Evolutionary conservation across 2,329 filamentous ascomycete species (phyloP).

Genomic region (Trichophyton mentagrophytes): DNA sequence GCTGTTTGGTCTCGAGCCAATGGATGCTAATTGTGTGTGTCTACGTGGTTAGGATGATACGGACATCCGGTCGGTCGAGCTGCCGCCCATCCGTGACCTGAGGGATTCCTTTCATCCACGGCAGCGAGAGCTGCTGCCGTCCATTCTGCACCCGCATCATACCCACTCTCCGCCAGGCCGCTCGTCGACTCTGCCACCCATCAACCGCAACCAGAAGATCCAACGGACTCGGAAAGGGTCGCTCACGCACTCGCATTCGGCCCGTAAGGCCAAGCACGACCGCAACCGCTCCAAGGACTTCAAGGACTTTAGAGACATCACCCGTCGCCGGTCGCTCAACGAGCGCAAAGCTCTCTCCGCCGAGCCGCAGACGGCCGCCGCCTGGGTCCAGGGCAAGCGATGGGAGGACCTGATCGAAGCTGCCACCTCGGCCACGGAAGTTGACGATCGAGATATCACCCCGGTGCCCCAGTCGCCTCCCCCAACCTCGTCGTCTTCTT

Average conservation of each 20-base stretch:
- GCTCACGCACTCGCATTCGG: slow-evolving; percentile 48
- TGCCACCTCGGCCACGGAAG: slow-evolving; percentile 82
- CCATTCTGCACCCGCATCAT: slow-evolving; percentile 43
- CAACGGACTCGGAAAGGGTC: slow-evolving; percentile 73
- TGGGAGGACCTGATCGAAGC: slow-evolving; percentile 97
- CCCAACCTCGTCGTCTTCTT: slow-evolving; percentile 14
- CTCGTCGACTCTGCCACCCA: slow-evolving; percentile 74
- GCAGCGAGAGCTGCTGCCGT: slow-evolving; percentile 66
- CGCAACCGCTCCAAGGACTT: slow-evolving; percentile 66
- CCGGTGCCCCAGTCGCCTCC: slow-evolving; percentile 44
- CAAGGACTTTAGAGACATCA: slow-evolving; percentile 16
- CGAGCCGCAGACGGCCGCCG: slow-evolving; percentile 66
- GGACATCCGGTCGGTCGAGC: slow-evolving; percentile 57
- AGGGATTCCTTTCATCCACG: slow-evolving; percentile 52
- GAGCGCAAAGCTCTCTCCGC: slow-evolving; percentile 76
- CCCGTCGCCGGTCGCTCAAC: slow-evolving; percentile 58
- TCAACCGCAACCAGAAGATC: slow-evolving; percentile 59
- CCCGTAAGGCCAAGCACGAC: slow-evolving; percentile 64
- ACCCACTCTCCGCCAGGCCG: slow-evolving; percentile 68
- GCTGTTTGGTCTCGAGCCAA: not conserved
- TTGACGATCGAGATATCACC: slow-evolving; percentile 70
- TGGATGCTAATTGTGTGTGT: slow-evolving; percentile 5
- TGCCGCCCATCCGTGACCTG: slow-evolving; percentile 56
- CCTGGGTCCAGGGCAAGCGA: slow-evolving; percentile 62
- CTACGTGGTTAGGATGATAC: slow-evolving; percentile 47